Evolutionary conservation across 1,284 basidiomycete genomes (phyloP), one percentile per base, ranked within the genome.

Genomic region (Cryptococcus amylolentus): DNA sequence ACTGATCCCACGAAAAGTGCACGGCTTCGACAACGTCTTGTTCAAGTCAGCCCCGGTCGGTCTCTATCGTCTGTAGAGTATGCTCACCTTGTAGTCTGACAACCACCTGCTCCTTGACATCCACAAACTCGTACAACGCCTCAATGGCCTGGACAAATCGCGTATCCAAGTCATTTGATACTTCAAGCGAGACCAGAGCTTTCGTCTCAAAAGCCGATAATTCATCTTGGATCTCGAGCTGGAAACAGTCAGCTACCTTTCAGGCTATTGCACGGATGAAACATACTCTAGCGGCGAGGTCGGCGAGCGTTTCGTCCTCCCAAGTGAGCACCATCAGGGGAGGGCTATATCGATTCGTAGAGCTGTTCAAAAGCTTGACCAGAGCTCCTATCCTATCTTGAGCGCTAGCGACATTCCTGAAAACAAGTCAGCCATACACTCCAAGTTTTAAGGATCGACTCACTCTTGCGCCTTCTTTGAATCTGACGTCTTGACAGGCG

Each of bases 241-340:
- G 52, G 5, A 16, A 18, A 38, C 20, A 23, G n/a, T 43, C 8
- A 44, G 31, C 31, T 46, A 28, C 51, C 46, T 9, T 40, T 47
- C 28, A 35, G 12, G 20, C 10, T 5, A 37, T 23, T 26, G 23
- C 16, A 35, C 10, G 31, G 31, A 23, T 23, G 23, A 13, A 12
- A 56, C 66, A 56, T 10, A 70, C 68, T 43, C 66, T 50, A 5
- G 60, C 56, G 5, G 59, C 52, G 4, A 75, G 46, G 5, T 70
- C 67, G 5, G 70, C 66, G 0, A 70, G 51, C 5, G 60, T 58
- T 54, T 73, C 72, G n/a, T 66, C 61, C 39, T 69, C 65, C 71
- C 70, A 73, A 1, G 67, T 68, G 4, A 75, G n/a, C 20, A 75
- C 46, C 18, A 75, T 43, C 51, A 75, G 55, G 2, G 61, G 54